Percentiles rank a stretch among this genome's conserved stretches.
Conservation (phyloP, 2,329 filamentous ascomycete genomes). For the Arthroderma uncinatum region DNA sequence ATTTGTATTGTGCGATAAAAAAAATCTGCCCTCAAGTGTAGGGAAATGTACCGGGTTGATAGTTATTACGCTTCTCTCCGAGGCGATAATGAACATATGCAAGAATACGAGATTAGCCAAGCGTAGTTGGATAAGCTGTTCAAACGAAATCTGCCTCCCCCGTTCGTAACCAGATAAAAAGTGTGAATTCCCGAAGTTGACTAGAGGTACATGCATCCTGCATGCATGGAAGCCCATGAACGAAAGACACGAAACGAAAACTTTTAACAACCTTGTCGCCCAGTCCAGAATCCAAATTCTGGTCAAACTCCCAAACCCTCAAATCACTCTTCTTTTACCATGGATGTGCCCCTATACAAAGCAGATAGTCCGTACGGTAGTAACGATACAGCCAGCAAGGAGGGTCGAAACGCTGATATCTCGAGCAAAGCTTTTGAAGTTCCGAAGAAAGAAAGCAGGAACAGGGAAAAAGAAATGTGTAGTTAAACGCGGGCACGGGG, state of each 20-base stretch:
- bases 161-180: not conserved
- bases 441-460: not conserved
- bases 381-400: no score
- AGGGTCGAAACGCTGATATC: not conserved
- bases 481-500: not conserved
- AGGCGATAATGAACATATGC: not conserved
- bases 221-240: not conserved
- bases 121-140: not conserved
- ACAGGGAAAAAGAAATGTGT: not conserved
- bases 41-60: slow-evolving; percentile 14
- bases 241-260: not conserved
- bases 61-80: not conserved
- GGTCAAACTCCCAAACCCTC: not conserved
- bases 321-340: not conserved
- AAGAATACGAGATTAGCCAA: not conserved
- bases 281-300: not conserved
- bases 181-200: not conserved
- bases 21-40: slow-evolving; percentile 18
- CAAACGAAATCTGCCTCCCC: not conserved
- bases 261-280: not conserved
- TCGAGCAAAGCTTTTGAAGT: not conserved
- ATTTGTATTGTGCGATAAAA: slow-evolving; percentile 23
- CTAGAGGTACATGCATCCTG: not conserved
- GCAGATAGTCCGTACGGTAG: no score
- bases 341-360: no score